Evolutionary conservation across 1,284 basidiomycete species (phyloP).

Genomic region (Puccinia polysora): DNA sequence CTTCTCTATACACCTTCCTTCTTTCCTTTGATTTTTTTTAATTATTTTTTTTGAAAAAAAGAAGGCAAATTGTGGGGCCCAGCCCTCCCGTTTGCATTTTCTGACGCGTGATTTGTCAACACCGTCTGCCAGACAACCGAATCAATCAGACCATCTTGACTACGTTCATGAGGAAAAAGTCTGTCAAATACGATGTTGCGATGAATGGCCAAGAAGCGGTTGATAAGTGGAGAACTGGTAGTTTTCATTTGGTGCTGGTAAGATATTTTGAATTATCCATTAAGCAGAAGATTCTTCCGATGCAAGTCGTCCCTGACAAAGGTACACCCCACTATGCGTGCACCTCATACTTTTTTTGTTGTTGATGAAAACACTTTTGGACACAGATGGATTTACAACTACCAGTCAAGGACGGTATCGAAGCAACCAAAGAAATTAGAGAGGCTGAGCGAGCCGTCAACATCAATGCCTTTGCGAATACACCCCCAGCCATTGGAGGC

Average conservation of each 20-base stretch:
- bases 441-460: slow-evolving; percentile 69
- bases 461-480: slow-evolving; percentile 66
- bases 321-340: not conserved
- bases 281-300: not conserved
- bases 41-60: no score
- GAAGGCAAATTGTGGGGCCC: not conserved
- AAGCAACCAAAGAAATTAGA: slow-evolving; percentile 93
- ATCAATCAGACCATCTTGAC: slow-evolving; percentile 97
- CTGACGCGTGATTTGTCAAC: slow-evolving; percentile 32
- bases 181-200: slow-evolving; percentile 90
- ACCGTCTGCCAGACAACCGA: slow-evolving; percentile 74
- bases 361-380: not conserved
- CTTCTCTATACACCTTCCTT: not conserved
- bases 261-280: slow-evolving; percentile 54
- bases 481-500: slow-evolving; percentile 56
- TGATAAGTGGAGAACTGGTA: slow-evolving; percentile 87
- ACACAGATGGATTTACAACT: slow-evolving; percentile 98
- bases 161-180: slow-evolving; percentile 92
- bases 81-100: not conserved
- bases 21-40: slow-evolving; percentile 19
- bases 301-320: not conserved
- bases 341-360: slow-evolving; percentile 11
- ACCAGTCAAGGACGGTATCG: slow-evolving; percentile 96
- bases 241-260: slow-evolving; percentile 92
- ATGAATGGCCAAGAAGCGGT: slow-evolving; percentile 94